These are phyloP conservation scores for Rhodamnia argentea DNA, from an alignment of 345 rosid species.

Conservation along the genomic window DNA sequence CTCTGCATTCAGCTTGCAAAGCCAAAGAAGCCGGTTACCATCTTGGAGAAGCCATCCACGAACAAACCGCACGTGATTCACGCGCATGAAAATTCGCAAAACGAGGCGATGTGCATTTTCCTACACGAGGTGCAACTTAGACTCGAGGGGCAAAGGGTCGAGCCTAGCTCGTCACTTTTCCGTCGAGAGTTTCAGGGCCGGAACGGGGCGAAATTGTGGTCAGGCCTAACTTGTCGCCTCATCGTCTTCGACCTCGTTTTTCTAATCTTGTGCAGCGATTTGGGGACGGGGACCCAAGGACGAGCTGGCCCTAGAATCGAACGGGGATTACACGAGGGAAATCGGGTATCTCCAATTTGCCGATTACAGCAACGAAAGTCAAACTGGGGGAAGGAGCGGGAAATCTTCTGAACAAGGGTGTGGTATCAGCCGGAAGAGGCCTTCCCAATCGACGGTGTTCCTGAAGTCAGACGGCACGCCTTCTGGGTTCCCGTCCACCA, in stretches of 20 bases:
- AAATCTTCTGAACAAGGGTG: slow-evolving; percentile 38
- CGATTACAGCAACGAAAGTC: slow-evolving; percentile 5
- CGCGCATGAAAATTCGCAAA: too few relatives aligned
- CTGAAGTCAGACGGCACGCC: slow-evolving; percentile 45
- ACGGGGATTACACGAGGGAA: slow-evolving; percentile 52
- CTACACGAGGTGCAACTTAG: too few relatives aligned
- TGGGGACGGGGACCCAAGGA: slow-evolving; percentile 51
- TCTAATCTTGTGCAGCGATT: slow-evolving; percentile 16
- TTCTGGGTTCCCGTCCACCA: slow-evolving; percentile 55
- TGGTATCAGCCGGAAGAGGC: slow-evolving; percentile 81
- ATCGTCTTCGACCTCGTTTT: neutral
- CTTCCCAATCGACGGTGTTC: slow-evolving; percentile 44
- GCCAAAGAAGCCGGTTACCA: too few relatives aligned
- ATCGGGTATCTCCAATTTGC: slow-evolving; percentile 43
- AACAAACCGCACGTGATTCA: too few relatives aligned
- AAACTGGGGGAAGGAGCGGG: neutral
- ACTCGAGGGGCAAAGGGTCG: neutral
- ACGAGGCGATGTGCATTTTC: too few relatives aligned
- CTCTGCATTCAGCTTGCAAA: too few relatives aligned
- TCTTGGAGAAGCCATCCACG: too few relatives aligned
- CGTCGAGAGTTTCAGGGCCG: too few relatives aligned
- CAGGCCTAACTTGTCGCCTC: neutral
- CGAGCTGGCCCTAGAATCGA: slow-evolving; percentile 43
- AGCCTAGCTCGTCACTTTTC: too few relatives aligned
- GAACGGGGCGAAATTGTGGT: neutral